Evolutionary conservation across 2,329 filamentous ascomycete genomes (phyloP).

Genomic region (Phaeoacremonium minimum): DNA sequence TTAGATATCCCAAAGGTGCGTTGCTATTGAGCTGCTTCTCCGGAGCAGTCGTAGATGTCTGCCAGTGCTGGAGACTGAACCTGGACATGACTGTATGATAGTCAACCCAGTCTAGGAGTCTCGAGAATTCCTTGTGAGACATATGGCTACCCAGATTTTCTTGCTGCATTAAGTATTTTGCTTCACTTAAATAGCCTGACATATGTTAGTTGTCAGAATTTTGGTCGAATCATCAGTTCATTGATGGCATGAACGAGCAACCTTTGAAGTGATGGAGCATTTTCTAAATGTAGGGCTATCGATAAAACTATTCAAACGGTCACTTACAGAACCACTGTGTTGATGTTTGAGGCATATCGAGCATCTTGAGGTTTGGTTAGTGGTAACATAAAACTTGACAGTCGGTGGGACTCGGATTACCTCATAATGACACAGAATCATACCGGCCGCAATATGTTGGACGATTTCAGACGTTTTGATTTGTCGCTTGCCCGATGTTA

Average conservation of each 20-base stretch:
- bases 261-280: too few species aligned
- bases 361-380: constrained; percentile 13
- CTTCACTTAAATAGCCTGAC: constrained; percentile 15
- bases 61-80: constrained; percentile 14
- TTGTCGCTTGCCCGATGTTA: constrained; percentile 10
- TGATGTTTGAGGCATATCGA: constrained; percentile 11
- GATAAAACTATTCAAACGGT: constrained; percentile 10
- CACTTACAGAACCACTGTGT: constrained; percentile 14
- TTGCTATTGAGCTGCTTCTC: constrained; percentile 6
- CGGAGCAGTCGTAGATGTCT: constrained; percentile 10
- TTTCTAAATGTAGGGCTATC: too few species aligned
- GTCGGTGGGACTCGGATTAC: constrained; percentile 11
- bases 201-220: constrained; percentile 11
- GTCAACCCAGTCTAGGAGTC: constrained; percentile 13
- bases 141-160: constrained; percentile 8
- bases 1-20: constrained; percentile 10
- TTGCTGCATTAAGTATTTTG: constrained; percentile 12
- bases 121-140: constrained; percentile 12
- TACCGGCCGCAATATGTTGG: constrained; percentile 15
- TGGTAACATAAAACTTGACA: constrained; percentile 7
- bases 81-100: constrained; percentile 14
- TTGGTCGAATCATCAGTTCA: constrained; percentile 10
- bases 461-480: constrained; percentile 11
- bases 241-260: constrained; percentile 9
- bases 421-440: constrained; percentile 17